These are phyloP conservation scores for Rutstroemia sp. DNA, from an alignment of 2,329 filamentous ascomycete genomes.

Conservation along the genomic window DNA sequence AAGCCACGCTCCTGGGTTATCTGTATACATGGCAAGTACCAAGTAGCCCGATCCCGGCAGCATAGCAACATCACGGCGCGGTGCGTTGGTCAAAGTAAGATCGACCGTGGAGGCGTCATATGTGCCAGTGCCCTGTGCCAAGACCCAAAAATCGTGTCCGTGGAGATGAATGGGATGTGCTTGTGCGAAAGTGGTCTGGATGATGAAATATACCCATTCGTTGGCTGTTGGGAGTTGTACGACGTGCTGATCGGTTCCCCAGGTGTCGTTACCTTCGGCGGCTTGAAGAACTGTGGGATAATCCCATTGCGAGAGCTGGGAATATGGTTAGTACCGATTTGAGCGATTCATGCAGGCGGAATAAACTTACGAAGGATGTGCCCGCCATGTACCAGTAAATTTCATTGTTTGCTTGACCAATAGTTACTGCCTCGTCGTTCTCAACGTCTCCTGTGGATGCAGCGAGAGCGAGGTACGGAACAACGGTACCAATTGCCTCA, in stretches of 20 bases:
- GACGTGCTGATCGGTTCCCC: constrained; percentile 17
- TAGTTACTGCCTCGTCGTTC: constrained; percentile 15
- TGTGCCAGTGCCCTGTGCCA: constrained; percentile 37
- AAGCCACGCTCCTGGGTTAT: constrained; percentile 15
- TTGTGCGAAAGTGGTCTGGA: constrained; percentile 18
- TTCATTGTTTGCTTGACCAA: constrained; percentile 23
- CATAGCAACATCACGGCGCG: constrained; percentile 42
- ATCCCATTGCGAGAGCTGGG: constrained; percentile 31
- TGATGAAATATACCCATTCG: constrained; percentile 27
- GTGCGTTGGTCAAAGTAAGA: constrained; percentile 33
- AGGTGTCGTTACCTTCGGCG: constrained; percentile 22
- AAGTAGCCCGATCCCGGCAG: constrained; percentile 27
- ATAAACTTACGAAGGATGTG: constrained; percentile 33
- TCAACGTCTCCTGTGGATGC: constrained; percentile 1
- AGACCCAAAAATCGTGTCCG: constrained; percentile 39
- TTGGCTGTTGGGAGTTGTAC: constrained; percentile 20
- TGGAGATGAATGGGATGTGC: constrained; percentile 37
- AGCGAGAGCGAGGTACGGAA: constrained; percentile 20
- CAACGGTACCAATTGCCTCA: constrained; percentile 21
- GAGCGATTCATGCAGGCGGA: constrained; percentile 19
- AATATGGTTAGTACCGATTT: too few relatives aligned
- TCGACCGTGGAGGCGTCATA: constrained; percentile 21
- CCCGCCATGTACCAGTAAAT: constrained; percentile 42
- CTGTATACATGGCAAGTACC: constrained; percentile 14
- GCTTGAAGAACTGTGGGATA: constrained; percentile 37